Percentiles rank a stretch among this genome's conserved stretches.
These are phyloP conservation scores for Pseudoscleropodium purum DNA, from an alignment of 225 moss, liverwort and hornwort genomes.

Conservation along the genomic window DNA sequence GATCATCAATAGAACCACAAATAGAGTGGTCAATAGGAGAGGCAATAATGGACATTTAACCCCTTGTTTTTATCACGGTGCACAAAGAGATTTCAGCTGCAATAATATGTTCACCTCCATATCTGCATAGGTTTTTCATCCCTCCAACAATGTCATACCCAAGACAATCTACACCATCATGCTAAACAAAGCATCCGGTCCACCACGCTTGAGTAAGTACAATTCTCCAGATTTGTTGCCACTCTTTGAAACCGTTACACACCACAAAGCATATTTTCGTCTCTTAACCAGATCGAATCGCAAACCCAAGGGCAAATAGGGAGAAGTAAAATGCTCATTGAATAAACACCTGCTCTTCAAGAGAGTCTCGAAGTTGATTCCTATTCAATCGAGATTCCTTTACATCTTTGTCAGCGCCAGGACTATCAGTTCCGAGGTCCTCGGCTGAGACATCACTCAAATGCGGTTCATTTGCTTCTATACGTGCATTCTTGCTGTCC, in stretches of 20 bases:
- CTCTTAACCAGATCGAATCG: not conserved
- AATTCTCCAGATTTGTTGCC: not conserved
- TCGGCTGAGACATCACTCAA: constrained; percentile 58
- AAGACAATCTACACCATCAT: constrained; percentile 3
- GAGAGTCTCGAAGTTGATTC: constrained; percentile 34
- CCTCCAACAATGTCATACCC: not conserved
- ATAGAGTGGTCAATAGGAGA: not conserved
- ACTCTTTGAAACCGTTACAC: not conserved
- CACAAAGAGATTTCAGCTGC: not conserved
- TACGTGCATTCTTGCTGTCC: constrained; percentile 47
- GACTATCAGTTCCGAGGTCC: constrained; percentile 44
- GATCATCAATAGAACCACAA: constrained; percentile 6
- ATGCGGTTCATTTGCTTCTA: constrained; percentile 48
- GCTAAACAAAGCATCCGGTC: not conserved
- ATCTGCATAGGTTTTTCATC: constrained; percentile 3
- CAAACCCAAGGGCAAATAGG: not conserved
- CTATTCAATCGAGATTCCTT: constrained; percentile 38
- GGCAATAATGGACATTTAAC: not conserved
- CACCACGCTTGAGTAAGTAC: not conserved
- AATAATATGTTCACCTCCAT: not conserved
- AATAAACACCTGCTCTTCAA: constrained; percentile 46
- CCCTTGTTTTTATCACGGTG: not conserved
- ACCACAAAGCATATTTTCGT: not conserved
- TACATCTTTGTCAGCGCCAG: constrained; percentile 33
- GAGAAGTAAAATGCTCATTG: constrained; percentile 4